phyloP scores from a whole-genome alignment of 768 basidiomycete species.

The Gyrodon lividus region DNA sequence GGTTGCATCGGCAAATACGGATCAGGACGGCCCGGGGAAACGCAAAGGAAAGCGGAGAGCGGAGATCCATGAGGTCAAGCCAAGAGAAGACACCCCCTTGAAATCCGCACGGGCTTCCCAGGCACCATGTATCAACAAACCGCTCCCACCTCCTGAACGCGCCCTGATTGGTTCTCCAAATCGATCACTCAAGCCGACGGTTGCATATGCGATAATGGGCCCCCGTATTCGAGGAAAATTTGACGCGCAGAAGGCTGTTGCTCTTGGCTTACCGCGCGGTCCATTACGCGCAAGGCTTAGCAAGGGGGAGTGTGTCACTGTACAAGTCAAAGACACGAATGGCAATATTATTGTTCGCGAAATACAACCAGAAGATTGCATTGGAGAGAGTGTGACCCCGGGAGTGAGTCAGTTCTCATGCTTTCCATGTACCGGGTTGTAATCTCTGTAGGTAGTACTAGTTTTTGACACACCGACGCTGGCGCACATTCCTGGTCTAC shows the following conservation, averaged over 20 bases:
- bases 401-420: conserved; percentile 33
- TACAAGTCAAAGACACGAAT: conserved; percentile 47
- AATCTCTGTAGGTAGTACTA: conserved; percentile 49
- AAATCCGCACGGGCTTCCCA: conserved; percentile 11
- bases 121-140: conserved; percentile 14
- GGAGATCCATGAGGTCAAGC: conserved; percentile 2
- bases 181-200: conserved; percentile 32
- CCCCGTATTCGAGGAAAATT: conserved; percentile 68
- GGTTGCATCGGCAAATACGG: conserved; percentile 6
- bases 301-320: conserved; percentile 60
- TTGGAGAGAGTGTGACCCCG: conserved; percentile 52
- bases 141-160: conserved; percentile 25
- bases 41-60: conserved; percentile 12
- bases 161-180: conserved; percentile 14
- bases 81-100: conserved; percentile 2
- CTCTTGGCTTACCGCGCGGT: conserved; percentile 62
- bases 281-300: conserved; percentile 59
- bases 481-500: conserved; percentile 51
- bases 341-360: conserved; percentile 44
- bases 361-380: conserved; percentile 59
- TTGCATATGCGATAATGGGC: conserved; percentile 53
- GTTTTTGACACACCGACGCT: conserved; percentile 71
- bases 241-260: conserved; percentile 59
- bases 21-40: conserved; percentile 6
- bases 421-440: not conserved